Conservation (phyloP, 345 rosid genomes). For the Dovyalis caffra region DNA sequence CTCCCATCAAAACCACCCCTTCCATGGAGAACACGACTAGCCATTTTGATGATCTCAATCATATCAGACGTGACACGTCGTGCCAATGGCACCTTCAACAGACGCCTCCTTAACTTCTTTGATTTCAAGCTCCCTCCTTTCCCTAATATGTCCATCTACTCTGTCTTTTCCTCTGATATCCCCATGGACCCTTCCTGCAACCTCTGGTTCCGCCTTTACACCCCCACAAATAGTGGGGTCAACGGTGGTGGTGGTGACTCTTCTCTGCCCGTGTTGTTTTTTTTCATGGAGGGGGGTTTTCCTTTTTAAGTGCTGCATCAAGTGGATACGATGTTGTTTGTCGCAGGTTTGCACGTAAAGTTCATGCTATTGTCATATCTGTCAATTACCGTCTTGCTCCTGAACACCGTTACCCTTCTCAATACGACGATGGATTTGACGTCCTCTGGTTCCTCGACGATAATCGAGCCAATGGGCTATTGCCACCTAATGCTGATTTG, state of each 20-base stretch:
- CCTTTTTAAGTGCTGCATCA: slow-evolving; percentile 53
- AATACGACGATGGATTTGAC: slow-evolving; percentile 77
- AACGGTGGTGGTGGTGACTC: background rate
- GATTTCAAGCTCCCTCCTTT: slow-evolving; percentile 46
- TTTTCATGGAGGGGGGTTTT: slow-evolving; percentile 91
- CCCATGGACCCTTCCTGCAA: slow-evolving; percentile 53
- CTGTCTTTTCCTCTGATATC: slow-evolving; percentile 57
- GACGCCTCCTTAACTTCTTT: slow-evolving; percentile 50
- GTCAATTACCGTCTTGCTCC: slow-evolving; percentile 79
- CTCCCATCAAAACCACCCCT: slow-evolving; percentile 10
- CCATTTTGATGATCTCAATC: slow-evolving; percentile 35
- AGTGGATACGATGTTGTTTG: slow-evolving; percentile 56
- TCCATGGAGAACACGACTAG: slow-evolving; percentile 60
- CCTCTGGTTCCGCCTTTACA: slow-evolving; percentile 76
- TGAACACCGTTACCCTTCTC: slow-evolving; percentile 69
- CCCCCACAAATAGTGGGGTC: slow-evolving; percentile 23
- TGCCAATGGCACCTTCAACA: slow-evolving; percentile 60
- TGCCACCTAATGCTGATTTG: slow-evolving; percentile 58
- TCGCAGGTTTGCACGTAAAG: slow-evolving; percentile 51
- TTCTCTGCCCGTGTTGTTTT: slow-evolving; percentile 61
- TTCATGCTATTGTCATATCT: slow-evolving; percentile 62
- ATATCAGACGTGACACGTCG: slow-evolving; percentile 42
- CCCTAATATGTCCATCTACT: slow-evolving; percentile 38
- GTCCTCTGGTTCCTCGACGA: slow-evolving; percentile 51
- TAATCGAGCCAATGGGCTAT: slow-evolving; percentile 16